Conservation (phyloP, 1,284 basidiomycete species). For the Stereum hirsutum region DNA sequence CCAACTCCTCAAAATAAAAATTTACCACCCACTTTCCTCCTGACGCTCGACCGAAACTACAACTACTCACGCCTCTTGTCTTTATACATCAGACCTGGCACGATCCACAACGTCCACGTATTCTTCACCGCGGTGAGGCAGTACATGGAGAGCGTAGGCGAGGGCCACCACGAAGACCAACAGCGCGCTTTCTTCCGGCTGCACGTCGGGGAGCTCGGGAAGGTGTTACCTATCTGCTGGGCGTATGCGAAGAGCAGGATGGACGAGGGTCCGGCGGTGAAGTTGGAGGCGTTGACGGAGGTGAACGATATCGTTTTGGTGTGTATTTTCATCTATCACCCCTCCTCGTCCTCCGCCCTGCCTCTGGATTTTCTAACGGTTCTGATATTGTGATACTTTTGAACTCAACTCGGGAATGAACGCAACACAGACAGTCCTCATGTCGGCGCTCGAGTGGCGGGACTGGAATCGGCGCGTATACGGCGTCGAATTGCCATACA, state of each 20-base stretch:
- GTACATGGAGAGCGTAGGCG: conserved; percentile 52
- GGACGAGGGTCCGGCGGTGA: conserved; percentile 28
- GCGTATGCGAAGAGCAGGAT: conserved; percentile 34
- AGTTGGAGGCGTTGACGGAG: conserved; percentile 47
- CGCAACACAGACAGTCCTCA: conserved; percentile 62
- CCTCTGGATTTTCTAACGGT: too few relatives aligned
- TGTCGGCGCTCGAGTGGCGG: conserved; percentile 68
- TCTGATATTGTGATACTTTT: neutral
- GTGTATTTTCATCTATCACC: conserved; percentile 13
- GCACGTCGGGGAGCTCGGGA: conserved; percentile 52
- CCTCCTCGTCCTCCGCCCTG: neutral
- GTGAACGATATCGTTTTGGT: conserved; percentile 70
- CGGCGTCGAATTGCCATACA: conserved; percentile 63
- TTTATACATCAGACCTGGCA: neutral
- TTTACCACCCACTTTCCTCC: too few relatives aligned
- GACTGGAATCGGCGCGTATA: conserved; percentile 67
- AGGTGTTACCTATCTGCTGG: conserved; percentile 43
- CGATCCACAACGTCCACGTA: conserved; percentile 23
- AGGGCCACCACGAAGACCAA: conserved; percentile 62
- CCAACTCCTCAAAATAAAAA: too few relatives aligned
- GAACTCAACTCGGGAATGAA: too few relatives aligned
- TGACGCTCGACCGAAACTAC: too few relatives aligned
- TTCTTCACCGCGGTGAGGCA: conserved; percentile 56
- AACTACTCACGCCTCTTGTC: too few relatives aligned
- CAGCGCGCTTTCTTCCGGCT: conserved; percentile 82